Base-by-base conservation (phyloP, 768 basidiomycete genomes). In the Phaffia tasmanica region DNA sequence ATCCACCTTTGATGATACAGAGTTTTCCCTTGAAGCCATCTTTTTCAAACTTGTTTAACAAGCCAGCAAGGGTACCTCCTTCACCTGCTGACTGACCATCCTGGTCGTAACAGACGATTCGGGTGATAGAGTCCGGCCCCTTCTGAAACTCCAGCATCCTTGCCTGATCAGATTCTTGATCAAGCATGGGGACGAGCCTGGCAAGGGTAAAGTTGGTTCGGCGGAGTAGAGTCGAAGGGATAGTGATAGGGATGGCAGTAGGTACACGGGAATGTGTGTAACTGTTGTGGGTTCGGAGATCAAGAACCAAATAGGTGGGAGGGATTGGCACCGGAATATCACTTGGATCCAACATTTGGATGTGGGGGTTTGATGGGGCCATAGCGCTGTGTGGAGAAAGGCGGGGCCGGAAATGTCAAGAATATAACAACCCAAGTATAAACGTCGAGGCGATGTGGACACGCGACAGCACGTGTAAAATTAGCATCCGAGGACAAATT, bases 151-250 rank as follows among this genome's bases (percentile, higher is more conserved):
- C 53, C 59, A 61, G 63, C n/a, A 61, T 21, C 2, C 46, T 23
- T 27, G 35, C 35, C 19, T 58, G 50, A 50, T 68, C 70, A 53
- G 42, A 15, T 23, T 60, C 81, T 14, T 80, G 72, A 50, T 76
- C 68, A n/a, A 98, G 81, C 86, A 93, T 92, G 30, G 83, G 83
- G 8, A 82, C 78, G 30, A 98, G 81, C 51, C 85, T 85, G 51
- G 83, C 80, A 11, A 94, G 81, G 30, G 88, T 85, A 78, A 91
- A 94, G 3, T 85, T 80, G 1, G 91, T 91, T 0, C 93, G 85
- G 70, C 90, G 91, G 74, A 98, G 85, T 25, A 97, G 85, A 0
- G 92, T 97, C 2, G 93, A 91, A 1, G 94, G 93, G 6, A 95
- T 88, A 57, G 88, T 88, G 69, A 98, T 83, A 57, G 89, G 89